These are phyloP conservation scores for Trichoderma orchidacearum DNA, from an alignment of 495 filamentous ascomycete genomes.

Conservation along the genomic window DNA sequence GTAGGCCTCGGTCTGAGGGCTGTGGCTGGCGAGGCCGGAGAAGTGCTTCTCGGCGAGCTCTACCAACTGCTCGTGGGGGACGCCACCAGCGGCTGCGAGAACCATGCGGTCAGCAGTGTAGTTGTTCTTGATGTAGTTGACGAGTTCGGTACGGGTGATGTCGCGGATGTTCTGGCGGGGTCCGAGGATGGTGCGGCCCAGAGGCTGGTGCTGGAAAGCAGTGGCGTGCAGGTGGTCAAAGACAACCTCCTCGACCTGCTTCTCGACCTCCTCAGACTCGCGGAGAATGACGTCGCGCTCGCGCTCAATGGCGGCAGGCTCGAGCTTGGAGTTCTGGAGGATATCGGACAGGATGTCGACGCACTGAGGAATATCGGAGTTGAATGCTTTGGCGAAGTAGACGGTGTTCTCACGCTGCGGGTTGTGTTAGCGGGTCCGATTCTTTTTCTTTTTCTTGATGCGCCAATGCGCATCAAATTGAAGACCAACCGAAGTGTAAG, in stretches of 20 bases:
- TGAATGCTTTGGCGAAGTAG: constrained; percentile 99
- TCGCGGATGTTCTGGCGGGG: constrained; percentile 96
- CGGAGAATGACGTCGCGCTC: constrained; percentile 97
- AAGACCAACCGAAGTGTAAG: constrained; percentile 88
- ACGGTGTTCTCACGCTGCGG: constrained; percentile 91
- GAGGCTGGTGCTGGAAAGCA: constrained; percentile 87
- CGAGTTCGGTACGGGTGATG: constrained; percentile 80
- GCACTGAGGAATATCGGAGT: constrained; percentile 84
- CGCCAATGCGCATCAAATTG: constrained; percentile 9
- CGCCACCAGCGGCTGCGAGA: constrained; percentile 84
- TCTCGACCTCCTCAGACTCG: constrained; percentile 98
- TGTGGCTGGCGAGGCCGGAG: constrained; percentile 51
- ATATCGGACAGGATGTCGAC: constrained; percentile 99
- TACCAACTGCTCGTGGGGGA: constrained; percentile 88
- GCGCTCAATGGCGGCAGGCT: constrained; percentile 81
- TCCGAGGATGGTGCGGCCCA: constrained; percentile 95
- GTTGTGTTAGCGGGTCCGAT: constrained; percentile 17
- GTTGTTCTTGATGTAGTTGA: constrained; percentile 96
- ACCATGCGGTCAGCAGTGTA: constrained; percentile 99
- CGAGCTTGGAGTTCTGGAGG: constrained; percentile 96
- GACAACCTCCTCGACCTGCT: constrained; percentile 97
- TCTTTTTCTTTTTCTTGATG: neutral
- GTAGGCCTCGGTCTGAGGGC: constrained; percentile 57
- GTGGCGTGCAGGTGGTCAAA: constrained; percentile 99
- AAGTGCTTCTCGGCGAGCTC: constrained; percentile 97